Base-by-base conservation (phyloP, 2,329 filamentous ascomycete genomes). In the Apiospora arundinis region DNA sequence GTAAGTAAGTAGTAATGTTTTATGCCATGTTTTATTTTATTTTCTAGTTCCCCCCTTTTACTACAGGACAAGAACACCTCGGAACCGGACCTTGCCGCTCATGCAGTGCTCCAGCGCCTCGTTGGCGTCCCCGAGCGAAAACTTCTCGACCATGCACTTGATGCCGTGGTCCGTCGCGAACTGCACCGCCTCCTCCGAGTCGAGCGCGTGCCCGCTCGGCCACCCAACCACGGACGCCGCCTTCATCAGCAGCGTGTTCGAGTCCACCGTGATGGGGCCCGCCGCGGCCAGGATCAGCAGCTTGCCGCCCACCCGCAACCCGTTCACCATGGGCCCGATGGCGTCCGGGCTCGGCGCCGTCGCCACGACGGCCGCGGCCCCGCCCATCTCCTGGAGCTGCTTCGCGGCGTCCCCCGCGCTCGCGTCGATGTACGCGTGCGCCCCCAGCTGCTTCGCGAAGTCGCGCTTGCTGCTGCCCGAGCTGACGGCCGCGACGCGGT, bases 401-500 rank as follows among this genome's bases (percentile, higher is more conserved):
- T 82, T 80, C 1, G 80, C 83, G 0, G 65, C 14, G 63, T 91
- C 86, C 37, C 85, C 82, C 49, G 83, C 83, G 74, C 84, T 85
- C 70, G 89, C 86, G 76, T 91, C 88, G 68, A 92, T 87, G 77
- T 91, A 86, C 76, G 89, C 88, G 63, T 83, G 84, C 0, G 91
- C 91, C 45, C 91, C 91, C 2, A 93, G 83, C 76, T 86, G 78
- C 71, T 82, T 79, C 0, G 92, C 92, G 76, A 95, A 93, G 0
- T 90, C 87, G 72, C 87, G 87, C 85, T 95, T 95, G 75, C 84
- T 85, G 72, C 89, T 87, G 11, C 90, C 89, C 0, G 89, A 88
- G 12, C 89, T 92, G 68, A 95, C 85, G 0, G 92, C 93, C 1
- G 90, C 89, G 6, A 93, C 89, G 71, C 89, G 87, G 81, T 92